These are phyloP conservation scores for Venturia aucupariae DNA, from an alignment of 2,329 filamentous ascomycete species.

Conservation along the genomic window DNA sequence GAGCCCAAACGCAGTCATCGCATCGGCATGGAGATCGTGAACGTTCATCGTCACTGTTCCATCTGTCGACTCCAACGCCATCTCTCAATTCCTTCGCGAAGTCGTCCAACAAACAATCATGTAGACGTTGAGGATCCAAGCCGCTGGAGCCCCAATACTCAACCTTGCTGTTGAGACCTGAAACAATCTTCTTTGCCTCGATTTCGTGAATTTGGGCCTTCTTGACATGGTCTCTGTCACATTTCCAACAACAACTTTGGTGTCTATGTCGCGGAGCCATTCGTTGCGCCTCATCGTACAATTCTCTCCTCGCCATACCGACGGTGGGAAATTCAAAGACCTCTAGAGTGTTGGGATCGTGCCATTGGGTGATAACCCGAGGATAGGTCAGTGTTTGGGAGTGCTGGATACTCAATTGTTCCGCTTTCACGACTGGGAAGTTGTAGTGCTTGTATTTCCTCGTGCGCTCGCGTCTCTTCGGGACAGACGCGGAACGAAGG, in stretches of 20 bases:
- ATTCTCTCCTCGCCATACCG: neutral
- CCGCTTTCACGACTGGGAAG: neutral
- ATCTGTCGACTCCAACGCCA: neutral
- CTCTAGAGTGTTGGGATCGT: neutral
- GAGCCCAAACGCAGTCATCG: conserved; percentile 1
- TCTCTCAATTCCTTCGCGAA: neutral
- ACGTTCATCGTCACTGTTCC: neutral
- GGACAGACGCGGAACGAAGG: neutral
- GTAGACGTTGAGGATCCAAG: neutral
- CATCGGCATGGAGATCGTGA: neutral
- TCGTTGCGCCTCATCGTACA: neutral
- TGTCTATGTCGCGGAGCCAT: neutral
- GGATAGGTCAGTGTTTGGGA: neutral
- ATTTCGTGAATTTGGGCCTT: neutral
- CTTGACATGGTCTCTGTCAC: neutral
- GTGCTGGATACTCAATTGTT: neutral
- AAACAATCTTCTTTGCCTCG: neutral
- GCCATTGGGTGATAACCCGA: neutral
- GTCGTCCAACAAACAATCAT: neutral
- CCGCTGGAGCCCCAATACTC: neutral
- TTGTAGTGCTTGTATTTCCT: conserved; percentile 4
- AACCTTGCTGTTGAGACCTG: neutral
- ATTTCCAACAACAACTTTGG: neutral
- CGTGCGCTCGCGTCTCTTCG: neutral
- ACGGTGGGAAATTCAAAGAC: neutral